These are phyloP conservation scores for Penicillium sclerotigenum DNA, from an alignment of 2,329 filamentous ascomycete species.

Conservation along the genomic window DNA sequence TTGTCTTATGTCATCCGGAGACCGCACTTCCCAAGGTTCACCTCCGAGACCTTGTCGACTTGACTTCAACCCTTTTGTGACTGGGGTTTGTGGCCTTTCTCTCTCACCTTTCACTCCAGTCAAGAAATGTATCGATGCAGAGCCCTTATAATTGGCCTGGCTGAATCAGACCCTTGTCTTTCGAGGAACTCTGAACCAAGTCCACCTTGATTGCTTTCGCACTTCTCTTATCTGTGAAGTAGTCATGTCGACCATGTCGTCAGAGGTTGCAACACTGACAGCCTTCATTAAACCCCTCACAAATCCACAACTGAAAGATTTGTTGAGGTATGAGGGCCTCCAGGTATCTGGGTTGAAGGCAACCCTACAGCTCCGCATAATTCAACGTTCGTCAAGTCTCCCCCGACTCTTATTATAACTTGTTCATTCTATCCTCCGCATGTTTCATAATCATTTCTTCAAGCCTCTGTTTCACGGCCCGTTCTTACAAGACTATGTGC, in stretches of 20 bases:
- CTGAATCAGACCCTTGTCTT: slow-evolving; percentile 19
- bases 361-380: slow-evolving; percentile 73
- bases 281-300: slow-evolving; percentile 54
- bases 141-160: slow-evolving; percentile 18
- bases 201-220: slow-evolving; percentile 16
- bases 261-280: slow-evolving; percentile 43
- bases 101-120: neutral
- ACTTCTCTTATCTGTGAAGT: slow-evolving; percentile 7
- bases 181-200: slow-evolving; percentile 6
- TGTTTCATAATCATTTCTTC: neutral
- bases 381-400: slow-evolving; percentile 62
- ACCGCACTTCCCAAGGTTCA: slow-evolving; percentile 4
- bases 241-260: slow-evolving; percentile 40
- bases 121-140: slow-evolving; percentile 32
- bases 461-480: neutral
- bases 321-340: slow-evolving; percentile 72
- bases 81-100: slow-evolving; percentile 2
- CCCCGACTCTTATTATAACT: neutral
- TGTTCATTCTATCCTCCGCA: slow-evolving; percentile 1
- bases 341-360: slow-evolving; percentile 81
- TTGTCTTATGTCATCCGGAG: slow-evolving; percentile 37
- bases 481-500: neutral
- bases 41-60: neutral
- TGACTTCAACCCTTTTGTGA: neutral
- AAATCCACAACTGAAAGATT: slow-evolving; percentile 67